phyloP scores from a whole-genome alignment of 257 asterid species.

The Rubia yunnanensis region DNA sequence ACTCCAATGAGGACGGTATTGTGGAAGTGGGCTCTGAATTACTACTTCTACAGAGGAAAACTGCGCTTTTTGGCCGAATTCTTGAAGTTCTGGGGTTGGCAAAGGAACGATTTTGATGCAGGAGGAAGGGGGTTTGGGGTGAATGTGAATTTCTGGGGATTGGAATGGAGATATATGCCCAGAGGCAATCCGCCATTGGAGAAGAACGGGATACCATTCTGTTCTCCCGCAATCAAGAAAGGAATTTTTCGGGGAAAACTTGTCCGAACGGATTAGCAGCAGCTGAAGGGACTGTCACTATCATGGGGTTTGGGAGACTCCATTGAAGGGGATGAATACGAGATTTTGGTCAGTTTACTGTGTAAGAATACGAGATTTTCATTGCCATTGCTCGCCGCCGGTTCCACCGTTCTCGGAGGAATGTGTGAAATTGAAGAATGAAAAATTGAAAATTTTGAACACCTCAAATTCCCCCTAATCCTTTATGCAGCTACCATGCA shows the following conservation, averaged over 20 bases:
- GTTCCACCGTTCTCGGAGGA: not conserved
- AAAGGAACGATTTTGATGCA: conserved; percentile 16
- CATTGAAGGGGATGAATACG: too few relatives aligned
- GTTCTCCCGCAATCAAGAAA: conserved; percentile 4
- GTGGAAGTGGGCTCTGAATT: conserved; percentile 5
- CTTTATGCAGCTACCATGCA: not conserved
- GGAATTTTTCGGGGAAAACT: not conserved
- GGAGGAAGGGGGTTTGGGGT: conserved; percentile 18
- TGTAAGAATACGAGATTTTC: not conserved
- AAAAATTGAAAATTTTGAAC: not conserved
- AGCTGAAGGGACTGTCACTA: too few relatives aligned
- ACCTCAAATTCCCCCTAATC: not conserved
- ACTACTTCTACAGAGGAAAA: conserved; percentile 16
- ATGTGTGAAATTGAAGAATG: not conserved
- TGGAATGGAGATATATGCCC: conserved; percentile 22
- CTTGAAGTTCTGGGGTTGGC: conserved; percentile 20
- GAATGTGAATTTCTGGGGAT: conserved; percentile 15
- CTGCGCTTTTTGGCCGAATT: conserved; percentile 22
- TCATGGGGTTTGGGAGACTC: too few relatives aligned
- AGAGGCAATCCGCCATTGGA: conserved; percentile 22
- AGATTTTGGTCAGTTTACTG: too few relatives aligned
- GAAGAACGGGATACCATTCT: not conserved
- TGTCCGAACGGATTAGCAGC: not conserved
- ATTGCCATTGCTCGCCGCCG: not conserved
- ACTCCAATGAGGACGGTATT: conserved; percentile 22